These are phyloP conservation scores for Backusella liffmaniae DNA, from an alignment of 192 early-diverging fungal genomes.

Conservation along the genomic window DNA sequence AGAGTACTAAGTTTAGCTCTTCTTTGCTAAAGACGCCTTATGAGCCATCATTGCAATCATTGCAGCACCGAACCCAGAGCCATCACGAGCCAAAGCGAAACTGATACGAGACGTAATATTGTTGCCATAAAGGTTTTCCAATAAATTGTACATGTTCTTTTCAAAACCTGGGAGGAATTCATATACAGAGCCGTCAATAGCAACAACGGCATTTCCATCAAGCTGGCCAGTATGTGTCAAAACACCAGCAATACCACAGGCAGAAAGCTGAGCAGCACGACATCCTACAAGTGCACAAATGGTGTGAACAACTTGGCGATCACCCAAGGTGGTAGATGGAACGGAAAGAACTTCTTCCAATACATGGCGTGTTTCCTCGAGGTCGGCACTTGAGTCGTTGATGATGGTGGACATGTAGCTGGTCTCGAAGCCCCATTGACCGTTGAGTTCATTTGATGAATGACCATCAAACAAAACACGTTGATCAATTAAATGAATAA, in stretches of 20 bases:
- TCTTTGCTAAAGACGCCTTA: slow-evolving; percentile 23
- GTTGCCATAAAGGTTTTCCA: slow-evolving; percentile 71
- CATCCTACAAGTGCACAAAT: slow-evolving; percentile 77
- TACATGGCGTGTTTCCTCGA: slow-evolving; percentile 60
- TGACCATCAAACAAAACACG: slow-evolving; percentile 70
- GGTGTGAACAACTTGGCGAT: slow-evolving; percentile 76
- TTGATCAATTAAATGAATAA: slow-evolving; percentile 79
- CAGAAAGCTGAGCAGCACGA: slow-evolving; percentile 83
- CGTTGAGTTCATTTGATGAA: slow-evolving; percentile 60
- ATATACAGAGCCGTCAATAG: slow-evolving; percentile 75
- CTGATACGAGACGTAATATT: slow-evolving; percentile 62
- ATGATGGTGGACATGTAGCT: slow-evolving; percentile 72
- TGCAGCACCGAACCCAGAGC: slow-evolving; percentile 78
- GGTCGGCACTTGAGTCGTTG: slow-evolving; percentile 60
- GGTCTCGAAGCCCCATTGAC: slow-evolving; percentile 75
- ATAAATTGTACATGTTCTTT: slow-evolving; percentile 72
- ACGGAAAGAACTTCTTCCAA: slow-evolving; percentile 72
- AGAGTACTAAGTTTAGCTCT: not conserved
- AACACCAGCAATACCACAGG: slow-evolving; percentile 66
- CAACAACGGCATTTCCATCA: slow-evolving; percentile 6
- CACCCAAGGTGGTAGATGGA: slow-evolving; percentile 63
- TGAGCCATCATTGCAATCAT: slow-evolving; percentile 46
- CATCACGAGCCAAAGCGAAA: slow-evolving; percentile 75
- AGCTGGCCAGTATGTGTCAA: slow-evolving; percentile 56
- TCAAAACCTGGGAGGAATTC: slow-evolving; percentile 77